Evolutionary conservation across 768 basidiomycete genomes (phyloP), one percentile per base, ranked within the genome.

Genomic region (Mycena venus): DNA sequence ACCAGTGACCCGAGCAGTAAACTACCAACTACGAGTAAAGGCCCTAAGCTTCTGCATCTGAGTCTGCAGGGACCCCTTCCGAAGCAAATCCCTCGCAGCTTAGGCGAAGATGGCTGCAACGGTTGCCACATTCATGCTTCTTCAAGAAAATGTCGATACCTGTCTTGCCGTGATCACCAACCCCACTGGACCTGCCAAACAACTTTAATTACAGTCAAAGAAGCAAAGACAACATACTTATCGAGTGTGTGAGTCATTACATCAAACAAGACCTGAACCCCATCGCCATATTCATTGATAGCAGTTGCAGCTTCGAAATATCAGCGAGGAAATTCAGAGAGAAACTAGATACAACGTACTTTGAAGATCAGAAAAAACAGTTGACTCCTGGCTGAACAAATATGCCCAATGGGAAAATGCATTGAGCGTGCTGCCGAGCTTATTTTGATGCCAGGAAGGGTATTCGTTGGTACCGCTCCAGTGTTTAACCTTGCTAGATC

Each of bases 391-490:
- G 27, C 51, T 53, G 51, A 29, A 14, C 15, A 59, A 21, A 51
- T 69, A 69, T 10, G 34, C 68, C 21, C 60, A 69, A n/a, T 69
- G 68, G 34, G 68, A 11, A 29, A 69, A 69, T 47, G 68, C 29
- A 25, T 60, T 69, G 31, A 69, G 31, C 3, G 68, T 69, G 31
- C 58, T 44, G 8, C 42, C 42, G 8, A 44, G 42, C 21, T 44
- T 44, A 44, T 19, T 44, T 44, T 9, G 42, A 60, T 4, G 36
- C 69, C 69, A 70, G 6, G 69, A 15, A 23, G 69, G 69, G 51
- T 70, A 70, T 32, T 70, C 61, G 44, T 70, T 70, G 17, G 69
- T 70, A 31, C 69, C 69, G 15, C 60, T 63, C 69, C 69, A 70
- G 31, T 55, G 60, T 23, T 62, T 55, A 40, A 70, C 69, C 38